These are phyloP conservation scores for Hemisphaericaspora subhashii DNA, from an alignment of 1,139 yeast species.

Conservation along the genomic window DNA sequence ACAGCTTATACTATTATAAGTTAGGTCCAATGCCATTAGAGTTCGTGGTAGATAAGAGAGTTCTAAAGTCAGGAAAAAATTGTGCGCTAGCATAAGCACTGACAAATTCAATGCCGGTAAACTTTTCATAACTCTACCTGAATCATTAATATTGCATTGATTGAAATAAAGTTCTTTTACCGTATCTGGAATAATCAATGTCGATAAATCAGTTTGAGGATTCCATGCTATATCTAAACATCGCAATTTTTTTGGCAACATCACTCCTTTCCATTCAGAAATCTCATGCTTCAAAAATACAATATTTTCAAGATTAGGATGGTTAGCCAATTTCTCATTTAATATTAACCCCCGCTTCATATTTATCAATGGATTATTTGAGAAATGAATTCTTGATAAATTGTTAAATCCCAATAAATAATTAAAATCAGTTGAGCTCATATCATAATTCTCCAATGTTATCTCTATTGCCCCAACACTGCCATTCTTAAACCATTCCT, in stretches of 20 bases:
- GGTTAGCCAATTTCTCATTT: constrained; percentile 12
- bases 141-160: constrained; percentile 25
- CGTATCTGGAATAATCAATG: constrained; percentile 20
- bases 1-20: constrained; percentile 21
- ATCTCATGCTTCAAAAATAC: constrained; percentile 36
- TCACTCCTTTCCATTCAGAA: constrained; percentile 27
- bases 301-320: constrained; percentile 23
- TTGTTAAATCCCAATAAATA: constrained; percentile 27
- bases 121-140: constrained; percentile 7
- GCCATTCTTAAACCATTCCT: constrained; percentile 16
- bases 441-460: constrained; percentile 28
- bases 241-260: constrained; percentile 23
- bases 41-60: constrained; percentile 25
- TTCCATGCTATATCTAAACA: constrained; percentile 42
- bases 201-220: constrained; percentile 16
- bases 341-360: constrained; percentile 8
- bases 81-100: constrained; percentile 37
- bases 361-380: constrained; percentile 22
- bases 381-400: constrained; percentile 31
- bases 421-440: constrained; percentile 21
- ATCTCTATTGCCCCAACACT: constrained; percentile 23
- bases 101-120: constrained; percentile 26
- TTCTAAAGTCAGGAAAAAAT: constrained; percentile 23
- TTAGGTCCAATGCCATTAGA: constrained; percentile 31
- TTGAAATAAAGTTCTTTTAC: constrained; percentile 32